phyloP scores from a whole-genome alignment of 2,329 filamentous ascomycete genomes.

The Calonectria ilicicola region DNA sequence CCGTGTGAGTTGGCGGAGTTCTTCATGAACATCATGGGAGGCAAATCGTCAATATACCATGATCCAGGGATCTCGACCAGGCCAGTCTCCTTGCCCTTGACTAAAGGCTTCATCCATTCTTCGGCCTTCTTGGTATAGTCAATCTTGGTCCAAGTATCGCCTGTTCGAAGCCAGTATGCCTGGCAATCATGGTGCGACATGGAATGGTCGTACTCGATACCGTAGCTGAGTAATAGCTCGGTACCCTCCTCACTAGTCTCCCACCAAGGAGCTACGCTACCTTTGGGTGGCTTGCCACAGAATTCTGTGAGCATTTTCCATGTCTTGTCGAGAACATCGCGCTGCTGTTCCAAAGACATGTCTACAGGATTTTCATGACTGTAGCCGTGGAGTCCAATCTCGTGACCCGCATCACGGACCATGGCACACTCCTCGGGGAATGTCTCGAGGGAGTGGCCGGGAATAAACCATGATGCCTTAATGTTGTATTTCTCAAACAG shows the following conservation, averaged over 20 bases:
- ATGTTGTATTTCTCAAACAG: slow-evolving; percentile 80
- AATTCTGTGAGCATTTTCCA: slow-evolving; percentile 79
- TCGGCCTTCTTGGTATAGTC: slow-evolving; percentile 62
- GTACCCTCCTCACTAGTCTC: slow-evolving; percentile 77
- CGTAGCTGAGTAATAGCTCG: slow-evolving; percentile 73
- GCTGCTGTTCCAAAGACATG: slow-evolving; percentile 82
- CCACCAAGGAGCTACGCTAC: slow-evolving; percentile 81
- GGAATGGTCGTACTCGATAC: slow-evolving; percentile 77
- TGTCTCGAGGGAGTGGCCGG: slow-evolving; percentile 61
- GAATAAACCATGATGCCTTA: slow-evolving; percentile 70
- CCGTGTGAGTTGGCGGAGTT: slow-evolving; percentile 73
- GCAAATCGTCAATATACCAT: slow-evolving; percentile 75
- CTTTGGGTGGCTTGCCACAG: slow-evolving; percentile 73
- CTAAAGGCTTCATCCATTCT: slow-evolving; percentile 62
- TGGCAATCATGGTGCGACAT: slow-evolving; percentile 69
- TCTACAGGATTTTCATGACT: slow-evolving; percentile 79
- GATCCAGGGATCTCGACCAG: slow-evolving; percentile 72
- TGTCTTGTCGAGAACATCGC: slow-evolving; percentile 81
- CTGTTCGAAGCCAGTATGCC: slow-evolving; percentile 72
- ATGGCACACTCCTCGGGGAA: slow-evolving; percentile 60
- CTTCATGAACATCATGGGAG: slow-evolving; percentile 81
- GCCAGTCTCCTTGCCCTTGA: slow-evolving; percentile 69
- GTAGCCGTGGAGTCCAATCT: slow-evolving; percentile 75
- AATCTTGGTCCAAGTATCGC: slow-evolving; percentile 76
- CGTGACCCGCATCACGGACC: slow-evolving; percentile 60